A percentile compares a stretch with the other conserved stretches of the same genome.
Conservation (phyloP, 2,329 filamentous ascomycete genomes). For the Biscogniauxia mediterranea region DNA sequence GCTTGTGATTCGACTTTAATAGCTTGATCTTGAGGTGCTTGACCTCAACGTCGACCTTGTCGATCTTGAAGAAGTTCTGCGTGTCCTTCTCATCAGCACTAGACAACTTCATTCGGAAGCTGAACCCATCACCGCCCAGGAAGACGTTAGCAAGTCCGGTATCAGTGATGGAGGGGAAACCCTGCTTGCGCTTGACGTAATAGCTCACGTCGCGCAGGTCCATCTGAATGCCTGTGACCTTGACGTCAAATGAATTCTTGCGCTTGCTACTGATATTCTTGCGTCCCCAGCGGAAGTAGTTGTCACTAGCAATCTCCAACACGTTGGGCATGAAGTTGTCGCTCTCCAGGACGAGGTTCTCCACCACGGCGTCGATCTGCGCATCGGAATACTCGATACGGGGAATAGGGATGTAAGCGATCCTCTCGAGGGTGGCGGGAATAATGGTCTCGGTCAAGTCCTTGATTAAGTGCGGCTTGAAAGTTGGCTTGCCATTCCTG, state of each 20-base stretch:
- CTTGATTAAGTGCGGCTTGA: conserved; percentile 91
- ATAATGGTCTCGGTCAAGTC: conserved; percentile 86
- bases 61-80: conserved; percentile 90
- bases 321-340: conserved; percentile 97
- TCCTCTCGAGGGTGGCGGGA: conserved; percentile 76
- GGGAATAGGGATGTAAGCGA: conserved; percentile 88
- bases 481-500: conserved; percentile 75
- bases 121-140: conserved; percentile 82
- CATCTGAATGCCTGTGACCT: conserved; percentile 87
- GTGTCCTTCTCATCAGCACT: conserved; percentile 73
- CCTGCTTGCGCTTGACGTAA: conserved; percentile 92
- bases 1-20: conserved; percentile 92
- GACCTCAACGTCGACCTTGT: conserved; percentile 80
- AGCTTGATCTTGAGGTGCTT: conserved; percentile 84
- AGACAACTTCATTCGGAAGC: conserved; percentile 87
- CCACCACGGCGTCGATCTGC: conserved; percentile 81
- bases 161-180: conserved; percentile 85
- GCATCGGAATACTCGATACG: conserved; percentile 89
- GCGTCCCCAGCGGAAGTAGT: conserved; percentile 93
- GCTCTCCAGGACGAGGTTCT: conserved; percentile 93
- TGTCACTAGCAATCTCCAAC: conserved; percentile 83
- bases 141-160: conserved; percentile 86
- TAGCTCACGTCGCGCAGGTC: conserved; percentile 89
- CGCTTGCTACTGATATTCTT: conserved; percentile 80
- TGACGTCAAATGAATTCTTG: conserved; percentile 78